Evolutionary conservation across 164 flowering plant genomes (phyloP).

Genomic region (Umbilicus rupestris): DNA sequence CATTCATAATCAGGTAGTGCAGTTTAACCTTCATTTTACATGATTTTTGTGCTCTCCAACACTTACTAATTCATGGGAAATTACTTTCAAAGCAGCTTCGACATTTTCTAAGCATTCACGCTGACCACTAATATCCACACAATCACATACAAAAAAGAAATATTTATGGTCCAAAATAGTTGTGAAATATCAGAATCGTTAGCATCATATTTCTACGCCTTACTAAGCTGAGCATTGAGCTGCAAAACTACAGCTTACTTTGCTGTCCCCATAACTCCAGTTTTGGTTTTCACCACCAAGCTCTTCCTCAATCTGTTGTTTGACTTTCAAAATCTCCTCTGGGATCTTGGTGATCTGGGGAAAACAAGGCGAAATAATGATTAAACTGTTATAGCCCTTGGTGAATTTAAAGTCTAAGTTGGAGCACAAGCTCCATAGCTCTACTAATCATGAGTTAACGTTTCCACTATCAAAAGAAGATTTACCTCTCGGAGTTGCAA

Average conservation of each 20-base stretch:
- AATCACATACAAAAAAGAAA: too few relatives aligned
- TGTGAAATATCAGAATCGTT: too few relatives aligned
- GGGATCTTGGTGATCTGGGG: slow-evolving; percentile 38
- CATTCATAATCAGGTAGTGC: too few relatives aligned
- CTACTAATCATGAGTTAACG: neutral
- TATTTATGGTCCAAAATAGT: too few relatives aligned
- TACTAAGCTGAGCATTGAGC: neutral
- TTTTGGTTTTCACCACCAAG: slow-evolving; percentile 61
- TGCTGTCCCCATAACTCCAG: slow-evolving; percentile 59
- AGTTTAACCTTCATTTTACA: neutral
- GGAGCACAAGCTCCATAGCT: neutral
- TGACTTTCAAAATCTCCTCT: slow-evolving; percentile 63
- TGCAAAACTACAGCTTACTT: slow-evolving; percentile 28
- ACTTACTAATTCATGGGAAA: too few relatives aligned
- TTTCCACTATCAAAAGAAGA: neutral
- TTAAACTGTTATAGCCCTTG: neutral
- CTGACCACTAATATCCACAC: too few relatives aligned
- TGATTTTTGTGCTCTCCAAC: neutral
- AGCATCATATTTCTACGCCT: neutral
- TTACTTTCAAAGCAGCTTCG: too few relatives aligned
- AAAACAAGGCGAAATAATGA: neutral
- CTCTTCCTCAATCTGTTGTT: slow-evolving; percentile 66
- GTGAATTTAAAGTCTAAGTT: neutral
- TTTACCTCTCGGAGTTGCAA: slow-evolving; percentile 53
- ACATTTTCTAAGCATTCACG: too few relatives aligned